A percentile compares a stretch with the other conserved stretches of the same genome.
Evolutionary conservation across 495 filamentous ascomycete genomes (phyloP).

Genomic region (Geopyxis carbonaria): DNA sequence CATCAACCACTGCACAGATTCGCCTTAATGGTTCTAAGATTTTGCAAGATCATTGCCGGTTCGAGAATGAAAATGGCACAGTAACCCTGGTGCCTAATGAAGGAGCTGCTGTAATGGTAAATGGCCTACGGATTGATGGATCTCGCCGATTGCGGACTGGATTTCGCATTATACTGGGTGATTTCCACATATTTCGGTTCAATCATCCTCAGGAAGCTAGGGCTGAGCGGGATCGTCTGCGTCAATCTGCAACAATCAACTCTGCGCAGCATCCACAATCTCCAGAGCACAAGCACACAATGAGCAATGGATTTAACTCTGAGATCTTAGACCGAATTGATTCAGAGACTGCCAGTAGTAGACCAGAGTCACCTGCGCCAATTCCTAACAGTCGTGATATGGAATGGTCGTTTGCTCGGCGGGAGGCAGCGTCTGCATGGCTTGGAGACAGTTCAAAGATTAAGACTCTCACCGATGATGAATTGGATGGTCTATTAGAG

Average conservation of each 20-base stretch:
- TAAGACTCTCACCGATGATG: slow-evolving; percentile 73
- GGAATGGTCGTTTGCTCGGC: slow-evolving; percentile 88
- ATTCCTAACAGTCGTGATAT: slow-evolving; percentile 56
- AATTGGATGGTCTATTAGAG: slow-evolving; percentile 85
- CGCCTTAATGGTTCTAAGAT: slow-evolving; percentile 88
- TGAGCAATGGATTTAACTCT: slow-evolving; percentile 51
- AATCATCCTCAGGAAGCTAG: slow-evolving; percentile 94
- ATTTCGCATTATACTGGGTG: slow-evolving; percentile 85
- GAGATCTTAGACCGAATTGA: slow-evolving; percentile 28
- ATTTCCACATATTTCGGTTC: slow-evolving; percentile 98
- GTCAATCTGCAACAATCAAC: slow-evolving; percentile 72
- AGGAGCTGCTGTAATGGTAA: slow-evolving; percentile 92
- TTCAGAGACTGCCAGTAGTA: slow-evolving; percentile 48
- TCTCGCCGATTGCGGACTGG: slow-evolving; percentile 75
- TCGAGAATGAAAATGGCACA: slow-evolving; percentile 78
- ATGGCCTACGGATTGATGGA: slow-evolving; percentile 70
- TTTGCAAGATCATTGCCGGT: slow-evolving; percentile 76
- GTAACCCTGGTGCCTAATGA: slow-evolving; percentile 81
- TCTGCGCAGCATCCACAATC: slow-evolving; percentile 38
- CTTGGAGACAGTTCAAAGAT: slow-evolving; percentile 88
- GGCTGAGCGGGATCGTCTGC: slow-evolving; percentile 76
- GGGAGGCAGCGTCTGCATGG: slow-evolving; percentile 79
- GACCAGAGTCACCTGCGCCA: slow-evolving; percentile 65
- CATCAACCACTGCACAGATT: slow-evolving; percentile 62
- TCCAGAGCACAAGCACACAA: slow-evolving; percentile 52